Evolutionary conservation across 2,329 filamentous ascomycete genomes (phyloP).

Genomic region (Spiromastix sp.): DNA sequence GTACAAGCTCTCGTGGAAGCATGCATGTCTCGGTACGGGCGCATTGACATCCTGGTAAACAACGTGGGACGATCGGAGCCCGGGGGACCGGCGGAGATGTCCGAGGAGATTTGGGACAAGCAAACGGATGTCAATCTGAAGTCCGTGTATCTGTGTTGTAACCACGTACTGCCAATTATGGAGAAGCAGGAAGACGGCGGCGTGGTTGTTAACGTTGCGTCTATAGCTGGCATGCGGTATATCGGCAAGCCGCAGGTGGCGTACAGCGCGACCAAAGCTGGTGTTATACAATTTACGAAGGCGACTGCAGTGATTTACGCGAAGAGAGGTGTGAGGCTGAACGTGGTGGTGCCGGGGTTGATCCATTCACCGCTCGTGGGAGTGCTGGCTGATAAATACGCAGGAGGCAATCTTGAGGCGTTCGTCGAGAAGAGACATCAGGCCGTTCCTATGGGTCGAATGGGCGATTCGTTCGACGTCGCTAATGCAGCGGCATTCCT

Average conservation of each 20-base stretch:
- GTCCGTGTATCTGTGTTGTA: slow-evolving; percentile 44
- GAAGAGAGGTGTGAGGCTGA: slow-evolving; percentile 35
- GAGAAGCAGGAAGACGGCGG: slow-evolving; percentile 33
- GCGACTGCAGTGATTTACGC: slow-evolving; percentile 38
- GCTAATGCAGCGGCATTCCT: slow-evolving; percentile 48
- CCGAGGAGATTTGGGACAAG: slow-evolving; percentile 40
- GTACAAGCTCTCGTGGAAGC: slow-evolving; percentile 44
- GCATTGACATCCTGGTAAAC: slow-evolving; percentile 51
- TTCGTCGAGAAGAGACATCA: slow-evolving; percentile 42
- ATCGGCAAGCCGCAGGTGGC: slow-evolving; percentile 43
- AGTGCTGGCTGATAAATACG: slow-evolving; percentile 36
- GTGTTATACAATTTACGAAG: slow-evolving; percentile 42
- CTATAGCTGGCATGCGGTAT: slow-evolving; percentile 44
- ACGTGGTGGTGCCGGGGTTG: slow-evolving; percentile 46
- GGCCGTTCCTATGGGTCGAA: slow-evolving; percentile 45
- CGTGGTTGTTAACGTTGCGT: slow-evolving; percentile 39
- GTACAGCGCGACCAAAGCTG: slow-evolving; percentile 44
- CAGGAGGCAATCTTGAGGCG: slow-evolving; percentile 36
- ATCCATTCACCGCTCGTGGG: slow-evolving; percentile 46
- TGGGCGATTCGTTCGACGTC: slow-evolving; percentile 52
- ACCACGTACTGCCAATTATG: slow-evolving; percentile 46
- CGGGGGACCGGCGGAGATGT: slow-evolving; percentile 40
- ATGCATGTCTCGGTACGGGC: slow-evolving; percentile 42
- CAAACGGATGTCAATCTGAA: slow-evolving; percentile 49
- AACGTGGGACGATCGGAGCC: slow-evolving; percentile 50